Evolutionary conservation across 257 asterid genomes (phyloP).

Genomic region (Gynochthodes officinalis): DNA sequence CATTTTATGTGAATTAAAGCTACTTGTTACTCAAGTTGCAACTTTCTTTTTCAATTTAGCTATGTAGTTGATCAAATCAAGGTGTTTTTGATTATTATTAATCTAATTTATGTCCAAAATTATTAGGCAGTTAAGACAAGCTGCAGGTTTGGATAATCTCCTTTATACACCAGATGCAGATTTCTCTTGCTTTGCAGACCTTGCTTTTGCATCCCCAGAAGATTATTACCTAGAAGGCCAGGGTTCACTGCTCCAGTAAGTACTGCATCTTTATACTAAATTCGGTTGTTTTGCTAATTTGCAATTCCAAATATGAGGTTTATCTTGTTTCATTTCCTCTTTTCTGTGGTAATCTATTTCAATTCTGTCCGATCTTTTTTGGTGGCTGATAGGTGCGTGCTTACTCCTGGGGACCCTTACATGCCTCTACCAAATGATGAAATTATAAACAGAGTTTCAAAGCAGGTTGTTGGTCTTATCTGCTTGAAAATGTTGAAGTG

Average conservation of each 20-base stretch:
- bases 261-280: slow-evolving; percentile 1
- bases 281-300: slow-evolving; percentile 4
- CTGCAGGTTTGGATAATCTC: slow-evolving; percentile 87
- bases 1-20: slow-evolving; percentile 5
- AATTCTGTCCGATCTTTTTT: slow-evolving; percentile 10
- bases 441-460: slow-evolving; percentile 74
- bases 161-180: slow-evolving; percentile 98
- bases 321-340: not conserved
- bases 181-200: slow-evolving; percentile 97
- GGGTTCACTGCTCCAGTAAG: slow-evolving; percentile 98
- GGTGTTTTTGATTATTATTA: slow-evolving; percentile 1
- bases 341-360: slow-evolving; percentile 11
- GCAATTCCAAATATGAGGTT: not conserved
- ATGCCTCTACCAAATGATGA: slow-evolving; percentile 90
- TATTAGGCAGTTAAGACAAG: slow-evolving; percentile 77
- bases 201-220: slow-evolving; percentile 90
- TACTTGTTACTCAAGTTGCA: not conserved
- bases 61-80: not conserved
- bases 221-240: slow-evolving; percentile 90
- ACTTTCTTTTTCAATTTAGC: slow-evolving; percentile 4
- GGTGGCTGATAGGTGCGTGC: slow-evolving; percentile 67
- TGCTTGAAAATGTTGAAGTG: not conserved
- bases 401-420: slow-evolving; percentile 98
- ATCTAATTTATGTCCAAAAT: slow-evolving; percentile 9
- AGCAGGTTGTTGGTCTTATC: slow-evolving; percentile 60